Evolutionary conservation across 768 basidiomycete species (phyloP).

Genomic region (Leucosporidium creatinivorum): DNA sequence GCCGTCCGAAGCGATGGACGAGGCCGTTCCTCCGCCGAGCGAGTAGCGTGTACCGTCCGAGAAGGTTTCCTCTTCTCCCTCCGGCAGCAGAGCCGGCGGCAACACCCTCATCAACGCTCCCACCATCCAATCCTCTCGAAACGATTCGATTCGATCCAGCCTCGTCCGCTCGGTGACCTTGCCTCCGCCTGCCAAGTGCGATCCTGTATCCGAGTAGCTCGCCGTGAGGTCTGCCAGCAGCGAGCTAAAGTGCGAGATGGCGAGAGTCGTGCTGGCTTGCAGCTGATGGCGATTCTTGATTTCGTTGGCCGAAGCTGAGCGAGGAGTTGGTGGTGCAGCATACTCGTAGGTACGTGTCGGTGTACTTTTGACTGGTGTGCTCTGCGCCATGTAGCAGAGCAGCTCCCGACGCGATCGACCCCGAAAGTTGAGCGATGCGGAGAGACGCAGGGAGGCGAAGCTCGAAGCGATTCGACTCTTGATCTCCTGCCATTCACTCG

Average conservation of each 20-base stretch:
- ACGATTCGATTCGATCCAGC: slow-evolving; percentile 14
- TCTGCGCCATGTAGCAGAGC: too few relatives aligned
- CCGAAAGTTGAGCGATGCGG: too few relatives aligned
- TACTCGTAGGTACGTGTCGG: neutral
- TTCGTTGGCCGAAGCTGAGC: neutral
- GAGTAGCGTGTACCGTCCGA: slow-evolving; percentile 10
- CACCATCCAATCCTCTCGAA: slow-evolving; percentile 10
- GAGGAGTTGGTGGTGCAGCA: neutral
- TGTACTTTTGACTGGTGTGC: too few relatives aligned
- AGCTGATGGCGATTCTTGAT: slow-evolving; percentile 4
- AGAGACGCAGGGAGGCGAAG: too few relatives aligned
- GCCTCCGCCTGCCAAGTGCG: neutral
- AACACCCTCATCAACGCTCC: neutral
- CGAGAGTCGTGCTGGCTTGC: slow-evolving; percentile 1
- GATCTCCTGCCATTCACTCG: too few relatives aligned
- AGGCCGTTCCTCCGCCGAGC: neutral
- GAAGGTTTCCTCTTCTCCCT: neutral
- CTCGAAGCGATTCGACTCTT: too few relatives aligned
- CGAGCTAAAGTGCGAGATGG: slow-evolving; percentile 7
- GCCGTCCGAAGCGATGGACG: neutral
- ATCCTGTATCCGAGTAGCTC: neutral
- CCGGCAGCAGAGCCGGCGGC: neutral
- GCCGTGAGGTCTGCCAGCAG: slow-evolving; percentile 19
- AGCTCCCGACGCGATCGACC: too few relatives aligned
- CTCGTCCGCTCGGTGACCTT: neutral